Evolutionary conservation across 202 grass and related monocot genomes (phyloP).

Genomic region (Setaria italica): DNA sequence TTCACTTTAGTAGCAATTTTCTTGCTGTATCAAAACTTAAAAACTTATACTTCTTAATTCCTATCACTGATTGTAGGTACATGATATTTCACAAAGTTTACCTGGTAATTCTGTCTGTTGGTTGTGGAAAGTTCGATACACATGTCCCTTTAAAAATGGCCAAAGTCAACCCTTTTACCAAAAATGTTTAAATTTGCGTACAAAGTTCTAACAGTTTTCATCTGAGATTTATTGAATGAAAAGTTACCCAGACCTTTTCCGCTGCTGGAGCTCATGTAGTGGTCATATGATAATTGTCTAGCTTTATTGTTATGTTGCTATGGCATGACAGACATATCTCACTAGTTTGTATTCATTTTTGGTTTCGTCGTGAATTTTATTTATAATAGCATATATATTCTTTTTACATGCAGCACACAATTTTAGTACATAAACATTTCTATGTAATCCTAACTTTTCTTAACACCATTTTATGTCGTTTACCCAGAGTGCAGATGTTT

Average conservation of each 20-base stretch:
- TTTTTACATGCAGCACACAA: neutral
- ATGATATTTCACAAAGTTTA: constrained; percentile 9
- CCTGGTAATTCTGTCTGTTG: neutral
- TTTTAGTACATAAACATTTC: constrained; percentile 41
- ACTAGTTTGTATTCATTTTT: neutral
- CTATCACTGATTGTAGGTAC: neutral
- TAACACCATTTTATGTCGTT: constrained; percentile 47
- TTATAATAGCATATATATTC: constrained; percentile 17
- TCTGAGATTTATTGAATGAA: constrained; percentile 17
- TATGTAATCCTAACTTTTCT: constrained; percentile 29
- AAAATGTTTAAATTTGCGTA: neutral
- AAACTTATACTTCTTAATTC: neutral
- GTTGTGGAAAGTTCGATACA: constrained; percentile 21
- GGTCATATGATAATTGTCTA: constrained; percentile 2
- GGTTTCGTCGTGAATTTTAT: constrained; percentile 16
- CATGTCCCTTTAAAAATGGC: neutral
- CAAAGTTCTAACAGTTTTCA: constrained; percentile 13
- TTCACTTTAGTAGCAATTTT: neutral
- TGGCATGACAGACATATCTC: constrained; percentile 22
- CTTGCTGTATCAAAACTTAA: neutral
- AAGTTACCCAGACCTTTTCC: neutral
- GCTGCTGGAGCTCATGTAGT: neutral
- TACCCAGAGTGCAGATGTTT: constrained; percentile 88
- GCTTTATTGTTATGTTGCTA: constrained; percentile 25
- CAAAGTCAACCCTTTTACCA: neutral